Conservation (phyloP, 108 stramenopile genomes). For the Ochromonas danica region DNA sequence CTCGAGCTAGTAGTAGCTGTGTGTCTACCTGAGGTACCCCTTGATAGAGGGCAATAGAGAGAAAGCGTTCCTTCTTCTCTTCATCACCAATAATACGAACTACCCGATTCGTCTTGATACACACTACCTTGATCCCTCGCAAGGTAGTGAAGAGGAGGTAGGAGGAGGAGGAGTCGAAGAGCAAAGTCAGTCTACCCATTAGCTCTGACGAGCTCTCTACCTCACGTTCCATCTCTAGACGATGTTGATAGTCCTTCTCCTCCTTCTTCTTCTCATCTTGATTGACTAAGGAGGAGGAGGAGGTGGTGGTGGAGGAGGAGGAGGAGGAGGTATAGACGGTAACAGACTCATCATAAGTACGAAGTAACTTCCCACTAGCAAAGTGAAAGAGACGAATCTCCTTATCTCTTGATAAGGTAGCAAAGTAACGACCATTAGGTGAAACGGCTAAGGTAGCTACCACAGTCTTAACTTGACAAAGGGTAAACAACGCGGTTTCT, state of each 20-base stretch:
- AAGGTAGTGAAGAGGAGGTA: constrained; percentile 80
- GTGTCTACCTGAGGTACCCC: constrained; percentile 71
- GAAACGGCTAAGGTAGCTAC: constrained; percentile 62
- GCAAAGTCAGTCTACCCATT: constrained; percentile 42
- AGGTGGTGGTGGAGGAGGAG: too few species aligned
- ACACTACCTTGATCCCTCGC: constrained; percentile 88
- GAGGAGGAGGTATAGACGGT: constrained; percentile 54
- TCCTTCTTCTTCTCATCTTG: too few species aligned
- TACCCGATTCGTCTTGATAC: constrained; percentile 67
- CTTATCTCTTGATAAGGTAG: constrained; percentile 71
- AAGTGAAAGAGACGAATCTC: constrained; percentile 78
- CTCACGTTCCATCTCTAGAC: constrained; percentile 79
- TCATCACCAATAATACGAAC: constrained; percentile 71
- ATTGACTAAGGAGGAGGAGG: too few species aligned
- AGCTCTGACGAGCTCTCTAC: constrained; percentile 64
- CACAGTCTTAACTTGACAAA: constrained; percentile 79
- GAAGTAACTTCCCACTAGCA: constrained; percentile 69
- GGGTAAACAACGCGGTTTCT: constrained; percentile 82
- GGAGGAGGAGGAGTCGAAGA: constrained; percentile 79
- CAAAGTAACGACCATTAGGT: constrained; percentile 63
- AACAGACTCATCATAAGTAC: constrained; percentile 79
- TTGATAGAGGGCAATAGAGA: constrained; percentile 70
- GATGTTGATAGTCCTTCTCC: constrained; percentile 79
- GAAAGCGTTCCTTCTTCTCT: constrained; percentile 83
- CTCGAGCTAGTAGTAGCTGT: constrained; percentile 12